phyloP scores from a whole-genome alignment of 2,329 filamentous ascomycete species.

The Cytospora mali region DNA sequence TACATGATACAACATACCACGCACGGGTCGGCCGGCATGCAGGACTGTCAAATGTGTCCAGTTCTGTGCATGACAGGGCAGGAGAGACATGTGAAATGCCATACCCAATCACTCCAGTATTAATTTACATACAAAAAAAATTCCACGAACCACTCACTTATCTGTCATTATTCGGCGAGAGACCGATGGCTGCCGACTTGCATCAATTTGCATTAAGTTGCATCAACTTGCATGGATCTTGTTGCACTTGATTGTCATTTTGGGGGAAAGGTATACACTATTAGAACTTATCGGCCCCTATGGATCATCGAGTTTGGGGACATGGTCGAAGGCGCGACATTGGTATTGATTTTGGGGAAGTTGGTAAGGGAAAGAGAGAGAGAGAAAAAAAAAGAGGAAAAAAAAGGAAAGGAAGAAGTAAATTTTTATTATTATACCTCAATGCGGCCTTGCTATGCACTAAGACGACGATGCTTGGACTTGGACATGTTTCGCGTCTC shows the following conservation, averaged over 20 bases:
- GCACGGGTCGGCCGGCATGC: neutral
- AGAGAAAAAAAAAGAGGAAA: no score
- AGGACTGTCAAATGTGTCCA: neutral
- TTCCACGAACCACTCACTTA: neutral
- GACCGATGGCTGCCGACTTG: constrained; percentile 17
- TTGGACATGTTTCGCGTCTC: constrained; percentile 17
- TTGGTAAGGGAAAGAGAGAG: no score
- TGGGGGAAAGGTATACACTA: no score
- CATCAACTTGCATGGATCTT: no score
- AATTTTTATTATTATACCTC: no score
- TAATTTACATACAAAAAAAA: neutral
- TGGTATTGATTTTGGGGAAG: no score
- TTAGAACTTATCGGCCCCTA: no score
- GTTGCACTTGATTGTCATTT: neutral
- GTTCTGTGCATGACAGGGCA: neutral
- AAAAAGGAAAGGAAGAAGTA: no score
- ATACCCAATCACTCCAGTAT: neutral
- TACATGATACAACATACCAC: neutral
- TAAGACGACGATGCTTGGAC: constrained; percentile 15
- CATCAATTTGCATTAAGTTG: neutral
- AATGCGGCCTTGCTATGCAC: constrained; percentile 7
- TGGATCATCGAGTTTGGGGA: no score
- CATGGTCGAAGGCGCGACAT: no score
- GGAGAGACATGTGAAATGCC: neutral
- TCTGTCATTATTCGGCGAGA: neutral